Base-by-base conservation (phyloP, 805 yeast genomes). In the Candida vaughaniae region DNA sequence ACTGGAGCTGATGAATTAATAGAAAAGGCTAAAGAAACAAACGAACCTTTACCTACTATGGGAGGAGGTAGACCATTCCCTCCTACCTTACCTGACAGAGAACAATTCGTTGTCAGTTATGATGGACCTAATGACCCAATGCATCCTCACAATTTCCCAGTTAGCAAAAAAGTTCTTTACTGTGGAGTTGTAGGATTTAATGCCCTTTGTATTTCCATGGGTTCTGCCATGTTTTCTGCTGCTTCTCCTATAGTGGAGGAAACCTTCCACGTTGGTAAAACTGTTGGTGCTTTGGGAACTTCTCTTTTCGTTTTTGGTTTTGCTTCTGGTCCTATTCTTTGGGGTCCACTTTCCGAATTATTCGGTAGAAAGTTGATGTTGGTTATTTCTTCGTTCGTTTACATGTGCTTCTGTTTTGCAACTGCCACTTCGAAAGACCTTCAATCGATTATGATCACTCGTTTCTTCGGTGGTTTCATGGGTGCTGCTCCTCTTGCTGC, bases 301-400 rank as follows among this genome's bases (percentile, higher is more conserved):
- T 80, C 96, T 1, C 41, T 89, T 17, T 90, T 78, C 51, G 96
- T 90, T n/a, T 60, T 88, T 28, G 98, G 97, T 8, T 91, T 89
- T 62, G 97, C 96, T 1, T 74, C 87, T 1, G 96, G 97, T 14
- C 98, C 98, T 3, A 69, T 90, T 34, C 52, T 87, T 25, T 90
- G 93, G 88, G 96, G 61, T 31, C 60, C 61, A 6, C 41, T 55
- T 18, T 45, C 54, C 15, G 60, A 57, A 38, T 58, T 64, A 12
- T 50, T 40, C 48, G 59, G 70, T 31, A 57, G 79, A 29, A 71
- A 62, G 45, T 42, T 55, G 4, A 73, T 76, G 19, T 66, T 74
- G 16, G 43, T 74, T 19, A 35, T 62, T 3, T 77, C 81, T 52
- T 68, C 35, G 14, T 52, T 64, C 26, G 53, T 55, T 10, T 62